Percentiles rank a stretch among this genome's conserved stretches.
Conservation (phyloP, 2,329 filamentous ascomycete genomes). For the Moelleriella libera region DNA sequence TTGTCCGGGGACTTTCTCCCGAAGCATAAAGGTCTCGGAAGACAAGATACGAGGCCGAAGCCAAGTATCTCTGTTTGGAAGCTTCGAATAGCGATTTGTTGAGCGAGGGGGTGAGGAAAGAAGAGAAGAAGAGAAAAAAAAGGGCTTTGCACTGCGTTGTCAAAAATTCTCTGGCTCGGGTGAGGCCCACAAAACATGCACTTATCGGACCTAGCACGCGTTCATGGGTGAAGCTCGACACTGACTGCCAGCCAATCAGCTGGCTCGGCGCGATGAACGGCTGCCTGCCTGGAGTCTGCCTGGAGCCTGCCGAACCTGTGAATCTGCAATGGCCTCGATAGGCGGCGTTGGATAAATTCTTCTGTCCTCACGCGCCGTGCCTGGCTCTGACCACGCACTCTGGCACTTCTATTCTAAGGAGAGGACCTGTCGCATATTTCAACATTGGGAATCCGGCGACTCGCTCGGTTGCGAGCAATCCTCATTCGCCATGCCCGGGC, state of each 20-base stretch:
- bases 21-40: conserved; percentile 48
- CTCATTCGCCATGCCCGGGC: conserved; percentile 43
- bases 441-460: too few species aligned
- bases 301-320: background rate
- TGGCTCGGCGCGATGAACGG: background rate
- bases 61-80: conserved; percentile 62
- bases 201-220: background rate
- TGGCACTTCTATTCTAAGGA: background rate
- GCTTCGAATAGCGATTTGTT: conserved; percentile 99
- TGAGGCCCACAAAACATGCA: conserved; percentile 6
- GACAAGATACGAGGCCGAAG: conserved; percentile 15
- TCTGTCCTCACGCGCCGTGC: background rate
- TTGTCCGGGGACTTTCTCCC: conserved; percentile 99
- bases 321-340: background rate
- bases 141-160: conserved; percentile 6
- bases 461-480: background rate
- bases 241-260: conserved; percentile 1
- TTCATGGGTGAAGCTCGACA: background rate
- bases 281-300: too few species aligned
- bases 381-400: background rate
- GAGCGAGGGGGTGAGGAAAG: conserved; percentile 63
- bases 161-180: conserved; percentile 10
- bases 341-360: background rate
- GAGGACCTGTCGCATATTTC: too few species aligned
- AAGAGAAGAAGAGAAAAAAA: conserved; percentile 12